A percentile compares a stretch with the other conserved stretches of the same genome.
phyloP scores from a whole-genome alignment of 345 rosid genomes.

The Moringa oleifera region DNA sequence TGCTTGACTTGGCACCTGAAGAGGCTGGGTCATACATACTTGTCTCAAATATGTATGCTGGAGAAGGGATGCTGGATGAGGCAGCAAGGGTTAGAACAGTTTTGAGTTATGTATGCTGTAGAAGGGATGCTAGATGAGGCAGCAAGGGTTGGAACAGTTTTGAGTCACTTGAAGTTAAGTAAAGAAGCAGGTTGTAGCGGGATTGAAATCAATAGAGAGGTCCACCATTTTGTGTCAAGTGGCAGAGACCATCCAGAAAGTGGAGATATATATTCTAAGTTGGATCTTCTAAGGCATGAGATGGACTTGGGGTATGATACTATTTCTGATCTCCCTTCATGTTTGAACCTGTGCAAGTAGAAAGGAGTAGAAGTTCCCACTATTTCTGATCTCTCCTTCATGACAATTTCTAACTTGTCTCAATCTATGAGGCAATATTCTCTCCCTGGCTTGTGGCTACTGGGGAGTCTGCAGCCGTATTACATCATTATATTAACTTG shows the following conservation, averaged over 20 bases:
- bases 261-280: conserved; percentile 26
- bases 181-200: conserved; percentile 31
- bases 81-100: conserved; percentile 23
- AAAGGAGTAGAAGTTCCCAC: background rate
- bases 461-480: background rate
- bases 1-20: conserved; percentile 28
- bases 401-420: background rate
- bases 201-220: conserved; percentile 29
- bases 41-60: conserved; percentile 27
- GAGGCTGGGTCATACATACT: conserved; percentile 29
- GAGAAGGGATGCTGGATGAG: conserved; percentile 18
- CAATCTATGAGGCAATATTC: background rate
- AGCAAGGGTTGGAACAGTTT: conserved; percentile 21
- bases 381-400: background rate
- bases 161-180: conserved; percentile 27
- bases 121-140: conserved; percentile 21
- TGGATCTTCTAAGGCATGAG: conserved; percentile 23
- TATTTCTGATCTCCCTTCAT: conserved; percentile 10
- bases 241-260: conserved; percentile 24
- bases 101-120: conserved; percentile 23
- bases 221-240: conserved; percentile 26
- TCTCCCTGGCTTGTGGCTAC: background rate
- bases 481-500: background rate
- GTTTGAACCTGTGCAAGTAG: conserved; percentile 3
- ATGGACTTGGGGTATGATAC: conserved; percentile 11